Conservation (phyloP, 2,329 filamentous ascomycete genomes). For the Sporothrix sp. region DNA sequence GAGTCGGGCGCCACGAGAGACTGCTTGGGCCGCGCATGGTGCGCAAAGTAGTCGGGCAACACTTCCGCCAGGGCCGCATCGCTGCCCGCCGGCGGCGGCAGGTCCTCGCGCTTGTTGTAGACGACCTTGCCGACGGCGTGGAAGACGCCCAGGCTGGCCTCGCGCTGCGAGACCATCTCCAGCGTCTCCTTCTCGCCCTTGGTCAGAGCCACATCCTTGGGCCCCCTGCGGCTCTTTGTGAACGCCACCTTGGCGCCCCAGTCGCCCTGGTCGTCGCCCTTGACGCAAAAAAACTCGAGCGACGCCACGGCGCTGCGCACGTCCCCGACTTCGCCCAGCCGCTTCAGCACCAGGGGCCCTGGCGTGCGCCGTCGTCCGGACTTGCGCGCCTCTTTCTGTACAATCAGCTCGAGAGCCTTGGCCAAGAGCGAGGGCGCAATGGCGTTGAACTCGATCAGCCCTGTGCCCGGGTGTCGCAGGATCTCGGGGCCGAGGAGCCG, state of each 20-base stretch:
- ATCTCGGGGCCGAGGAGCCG: constrained; percentile 81
- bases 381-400: constrained; percentile 74
- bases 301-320: constrained; percentile 87
- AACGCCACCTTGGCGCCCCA: constrained; percentile 68
- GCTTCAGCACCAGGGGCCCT: constrained; percentile 67
- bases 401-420: constrained; percentile 72
- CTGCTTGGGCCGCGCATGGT: constrained; percentile 47
- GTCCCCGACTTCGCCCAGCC: constrained; percentile 78
- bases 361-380: constrained; percentile 68
- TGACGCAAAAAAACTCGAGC: constrained; percentile 83
- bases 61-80: constrained; percentile 38
- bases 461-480: constrained; percentile 66
- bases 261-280: constrained; percentile 62
- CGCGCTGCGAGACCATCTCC: constrained; percentile 72
- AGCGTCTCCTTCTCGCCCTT: constrained; percentile 70
- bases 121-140: constrained; percentile 93
- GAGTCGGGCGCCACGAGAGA: constrained; percentile 61
- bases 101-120: constrained; percentile 80
- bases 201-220: constrained; percentile 53
- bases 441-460: constrained; percentile 83
- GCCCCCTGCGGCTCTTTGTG: constrained; percentile 54
- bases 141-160: constrained; percentile 86
- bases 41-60: constrained; percentile 50
- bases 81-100: constrained; percentile 27
- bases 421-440: constrained; percentile 77